A percentile compares a stretch with the other conserved stretches of the same genome.
Conservation (phyloP, 768 basidiomycete species). For the Amanita subjunquillea region DNA sequence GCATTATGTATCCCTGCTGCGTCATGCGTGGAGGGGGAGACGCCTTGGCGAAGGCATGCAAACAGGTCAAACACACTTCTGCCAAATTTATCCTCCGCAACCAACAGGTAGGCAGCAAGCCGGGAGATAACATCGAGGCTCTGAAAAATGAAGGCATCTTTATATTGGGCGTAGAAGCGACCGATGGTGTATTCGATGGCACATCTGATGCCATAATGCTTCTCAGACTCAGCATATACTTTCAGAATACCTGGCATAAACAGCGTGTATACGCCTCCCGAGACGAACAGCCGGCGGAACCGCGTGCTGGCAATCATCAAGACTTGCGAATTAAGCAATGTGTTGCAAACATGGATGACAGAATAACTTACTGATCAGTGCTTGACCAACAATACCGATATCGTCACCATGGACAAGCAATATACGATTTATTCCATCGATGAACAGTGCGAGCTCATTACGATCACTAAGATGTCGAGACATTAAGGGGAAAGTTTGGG, state of each 20-base stretch:
- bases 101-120: slow-evolving; percentile 36
- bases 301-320: slow-evolving; percentile 70
- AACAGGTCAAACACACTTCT: slow-evolving; percentile 49
- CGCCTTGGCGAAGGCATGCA: slow-evolving; percentile 39
- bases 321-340: slow-evolving; percentile 23
- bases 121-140: slow-evolving; percentile 53
- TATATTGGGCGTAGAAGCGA: slow-evolving; percentile 66
- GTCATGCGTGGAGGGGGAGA: slow-evolving; percentile 33
- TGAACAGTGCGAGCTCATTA: slow-evolving; percentile 50
- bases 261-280: slow-evolving; percentile 60
- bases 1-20: slow-evolving; percentile 57
- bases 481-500: slow-evolving; percentile 64
- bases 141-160: slow-evolving; percentile 68
- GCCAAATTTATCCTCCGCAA: slow-evolving; percentile 42
- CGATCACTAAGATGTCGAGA: slow-evolving; percentile 62
- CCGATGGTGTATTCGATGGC: slow-evolving; percentile 66
- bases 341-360: slow-evolving; percentile 4
- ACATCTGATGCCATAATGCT: slow-evolving; percentile 43
- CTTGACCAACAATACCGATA: slow-evolving; percentile 66
- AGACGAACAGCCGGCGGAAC: slow-evolving; percentile 66
- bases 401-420: slow-evolving; percentile 62
- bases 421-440: slow-evolving; percentile 66
- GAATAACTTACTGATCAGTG: slow-evolving; percentile 49
- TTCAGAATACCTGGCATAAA: slow-evolving; percentile 70
- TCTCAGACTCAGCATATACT: slow-evolving; percentile 52